A percentile compares a stretch with the other conserved stretches of the same genome.
phyloP scores from a whole-genome alignment of 2,329 filamentous ascomycete species.

The Fusarium albosuccineum region DNA sequence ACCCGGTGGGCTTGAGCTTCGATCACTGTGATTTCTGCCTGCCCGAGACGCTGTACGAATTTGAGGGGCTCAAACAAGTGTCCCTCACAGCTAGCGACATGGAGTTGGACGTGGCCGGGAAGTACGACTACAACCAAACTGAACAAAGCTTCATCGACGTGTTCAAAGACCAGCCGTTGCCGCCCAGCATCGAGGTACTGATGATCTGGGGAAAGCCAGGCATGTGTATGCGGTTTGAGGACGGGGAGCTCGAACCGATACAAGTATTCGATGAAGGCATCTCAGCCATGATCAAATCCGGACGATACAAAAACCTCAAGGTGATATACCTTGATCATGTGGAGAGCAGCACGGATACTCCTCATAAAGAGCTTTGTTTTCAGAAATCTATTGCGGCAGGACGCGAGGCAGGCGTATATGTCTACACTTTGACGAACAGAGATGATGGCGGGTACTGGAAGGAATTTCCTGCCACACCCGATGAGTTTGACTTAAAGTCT shows the following conservation, averaged over 20 bases:
- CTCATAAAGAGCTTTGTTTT: background rate
- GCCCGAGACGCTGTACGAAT: background rate
- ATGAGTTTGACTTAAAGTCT: constrained; percentile 33
- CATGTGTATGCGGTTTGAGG: accelerated
- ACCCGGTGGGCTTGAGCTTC: background rate
- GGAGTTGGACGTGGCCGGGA: background rate
- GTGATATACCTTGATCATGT: constrained; percentile 26
- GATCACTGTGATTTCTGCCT: background rate
- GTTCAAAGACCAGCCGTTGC: background rate
- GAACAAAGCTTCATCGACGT: background rate
- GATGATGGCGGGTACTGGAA: constrained; percentile 27
- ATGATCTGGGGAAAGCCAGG: constrained; percentile 12
- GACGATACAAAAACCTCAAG: background rate
- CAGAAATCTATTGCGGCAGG: constrained; percentile 22
- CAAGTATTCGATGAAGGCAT: constrained; percentile 14
- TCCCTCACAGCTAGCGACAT: constrained; percentile 11
- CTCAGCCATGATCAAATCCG: constrained; percentile 14
- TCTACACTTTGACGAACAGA: constrained; percentile 28
- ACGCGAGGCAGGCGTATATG: constrained; percentile 10
- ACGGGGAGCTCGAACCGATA: background rate
- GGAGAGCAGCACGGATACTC: constrained; percentile 1
- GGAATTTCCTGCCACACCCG: constrained; percentile 26
- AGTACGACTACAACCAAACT: accelerated
- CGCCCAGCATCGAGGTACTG: constrained; percentile 14
- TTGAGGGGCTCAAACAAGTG: background rate